phyloP scores from a whole-genome alignment of 2,329 filamentous ascomycete genomes.

The Botryotinia convoluta region DNA sequence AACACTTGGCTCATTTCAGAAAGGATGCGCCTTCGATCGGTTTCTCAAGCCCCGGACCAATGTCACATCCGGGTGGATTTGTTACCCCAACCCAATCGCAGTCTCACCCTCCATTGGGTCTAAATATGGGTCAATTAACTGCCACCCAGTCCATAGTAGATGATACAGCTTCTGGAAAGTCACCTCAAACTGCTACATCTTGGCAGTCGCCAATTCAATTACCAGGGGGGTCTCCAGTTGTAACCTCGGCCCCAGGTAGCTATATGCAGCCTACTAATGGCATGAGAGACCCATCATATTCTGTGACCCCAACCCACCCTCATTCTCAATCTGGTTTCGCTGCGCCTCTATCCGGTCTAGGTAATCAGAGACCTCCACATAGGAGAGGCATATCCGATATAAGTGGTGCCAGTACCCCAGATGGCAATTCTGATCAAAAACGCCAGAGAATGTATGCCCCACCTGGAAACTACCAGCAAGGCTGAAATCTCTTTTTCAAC shows the following conservation, averaged over 20 bases:
- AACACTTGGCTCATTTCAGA: slow-evolving; percentile 81
- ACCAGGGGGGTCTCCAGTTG: slow-evolving; percentile 34
- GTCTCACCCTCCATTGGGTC: slow-evolving; percentile 30
- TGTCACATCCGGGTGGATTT: slow-evolving; percentile 33
- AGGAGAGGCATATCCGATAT: slow-evolving; percentile 37
- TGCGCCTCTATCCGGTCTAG: slow-evolving; percentile 26
- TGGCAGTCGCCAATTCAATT: slow-evolving; percentile 39
- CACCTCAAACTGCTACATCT: slow-evolving; percentile 34
- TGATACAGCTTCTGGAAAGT: slow-evolving; percentile 38
- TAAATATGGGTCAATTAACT: slow-evolving; percentile 36
- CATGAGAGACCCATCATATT: slow-evolving; percentile 35
- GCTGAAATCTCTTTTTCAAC: slow-evolving; percentile 1
- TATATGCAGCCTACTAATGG: slow-evolving; percentile 28
- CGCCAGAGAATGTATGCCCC: slow-evolving; percentile 37
- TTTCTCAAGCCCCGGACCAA: slow-evolving; percentile 28
- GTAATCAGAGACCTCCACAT: slow-evolving; percentile 30
- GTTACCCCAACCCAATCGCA: slow-evolving; percentile 27
- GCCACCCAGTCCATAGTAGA: slow-evolving; percentile 36
- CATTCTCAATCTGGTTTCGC: slow-evolving; percentile 30
- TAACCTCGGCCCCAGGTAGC: slow-evolving; percentile 29
- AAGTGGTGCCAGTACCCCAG: slow-evolving; percentile 26
- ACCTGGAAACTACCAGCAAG: slow-evolving; percentile 31
- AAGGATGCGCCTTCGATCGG: slow-evolving; percentile 47
- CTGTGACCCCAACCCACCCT: slow-evolving; percentile 34
- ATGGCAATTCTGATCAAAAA: slow-evolving; percentile 36